Evolutionary conservation across 768 basidiomycete genomes (phyloP).

Genomic region (Collybia mongolica): DNA sequence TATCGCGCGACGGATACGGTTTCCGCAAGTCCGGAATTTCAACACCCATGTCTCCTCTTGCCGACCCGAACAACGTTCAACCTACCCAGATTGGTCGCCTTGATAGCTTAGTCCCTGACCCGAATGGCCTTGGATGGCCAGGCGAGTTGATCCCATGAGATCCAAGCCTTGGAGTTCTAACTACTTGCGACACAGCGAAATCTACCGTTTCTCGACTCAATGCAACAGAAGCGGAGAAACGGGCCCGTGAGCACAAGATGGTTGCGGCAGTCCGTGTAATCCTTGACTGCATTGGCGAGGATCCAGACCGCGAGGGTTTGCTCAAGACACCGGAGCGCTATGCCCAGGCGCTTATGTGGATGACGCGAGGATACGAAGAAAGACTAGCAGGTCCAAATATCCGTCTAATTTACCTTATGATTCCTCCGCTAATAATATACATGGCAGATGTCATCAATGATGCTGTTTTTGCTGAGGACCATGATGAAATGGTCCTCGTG

Average conservation of each 20-base stretch:
- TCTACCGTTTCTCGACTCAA: conserved; percentile 84
- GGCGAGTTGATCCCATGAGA: conserved; percentile 42
- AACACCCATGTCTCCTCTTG: conserved; percentile 47
- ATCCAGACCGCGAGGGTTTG: conserved; percentile 93
- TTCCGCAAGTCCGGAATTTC: conserved; percentile 72
- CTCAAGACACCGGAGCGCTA: conserved; percentile 92
- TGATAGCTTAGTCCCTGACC: conserved; percentile 44
- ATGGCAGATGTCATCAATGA: conserved; percentile 92
- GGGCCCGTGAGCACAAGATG: conserved; percentile 73
- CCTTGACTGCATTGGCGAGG: conserved; percentile 97
- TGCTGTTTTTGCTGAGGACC: conserved; percentile 97
- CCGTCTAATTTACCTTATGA: conserved; percentile 14
- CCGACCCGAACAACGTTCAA: conserved; percentile 26
- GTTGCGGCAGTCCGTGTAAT: conserved; percentile 85
- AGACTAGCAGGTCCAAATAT: conserved; percentile 69
- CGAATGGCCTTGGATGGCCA: conserved; percentile 91
- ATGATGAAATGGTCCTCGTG: conserved; percentile 99
- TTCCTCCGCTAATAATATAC: conserved; percentile 11
- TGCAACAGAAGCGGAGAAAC: conserved; percentile 72
- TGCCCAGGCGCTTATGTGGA: conserved; percentile 97
- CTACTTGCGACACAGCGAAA: conserved; percentile 59
- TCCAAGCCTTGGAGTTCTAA: conserved; percentile 1
- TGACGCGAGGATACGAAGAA: conserved; percentile 99
- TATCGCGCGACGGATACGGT: conserved; percentile 71
- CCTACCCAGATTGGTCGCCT: conserved; percentile 38